These are phyloP conservation scores for Aristolochia contorta DNA, from an alignment of 164 flowering plant species.

Conservation along the genomic window DNA sequence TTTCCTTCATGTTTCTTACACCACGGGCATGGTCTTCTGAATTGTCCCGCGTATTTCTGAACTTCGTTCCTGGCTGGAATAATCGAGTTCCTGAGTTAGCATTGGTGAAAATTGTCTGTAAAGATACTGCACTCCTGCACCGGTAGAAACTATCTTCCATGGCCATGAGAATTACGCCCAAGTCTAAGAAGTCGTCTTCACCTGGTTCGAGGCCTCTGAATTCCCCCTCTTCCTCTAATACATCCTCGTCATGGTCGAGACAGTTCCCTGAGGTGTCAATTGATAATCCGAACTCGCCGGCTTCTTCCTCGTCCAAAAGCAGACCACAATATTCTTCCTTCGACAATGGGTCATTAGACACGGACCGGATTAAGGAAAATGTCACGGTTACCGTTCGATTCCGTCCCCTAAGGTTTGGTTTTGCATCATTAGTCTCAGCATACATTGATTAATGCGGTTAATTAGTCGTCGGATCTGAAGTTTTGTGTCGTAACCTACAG, in stretches of 20 bases:
- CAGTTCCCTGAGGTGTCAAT: slow-evolving; percentile 40
- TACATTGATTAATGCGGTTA: not conserved
- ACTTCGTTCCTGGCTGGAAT: too few species aligned
- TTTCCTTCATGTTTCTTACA: too few species aligned
- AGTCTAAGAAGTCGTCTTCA: slow-evolving; percentile 29
- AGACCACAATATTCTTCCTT: slow-evolving; percentile 48
- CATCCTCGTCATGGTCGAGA: slow-evolving; percentile 43
- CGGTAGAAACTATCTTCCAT: slow-evolving; percentile 16
- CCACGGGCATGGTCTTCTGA: too few species aligned
- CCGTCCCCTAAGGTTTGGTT: slow-evolving; percentile 79
- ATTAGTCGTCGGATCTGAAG: slow-evolving; percentile 5
- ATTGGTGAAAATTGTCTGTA: not conserved
- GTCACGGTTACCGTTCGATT: slow-evolving; percentile 92
- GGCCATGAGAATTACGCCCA: slow-evolving; percentile 49
- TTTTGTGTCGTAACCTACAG: slow-evolving; percentile 21
- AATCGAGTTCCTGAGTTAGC: too few species aligned
- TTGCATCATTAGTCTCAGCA: not conserved
- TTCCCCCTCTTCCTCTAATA: slow-evolving; percentile 56
- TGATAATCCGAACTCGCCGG: slow-evolving; percentile 56
- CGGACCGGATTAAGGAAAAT: slow-evolving; percentile 69
- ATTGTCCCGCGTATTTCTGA: too few species aligned
- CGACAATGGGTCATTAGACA: slow-evolving; percentile 29
- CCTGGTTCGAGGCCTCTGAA: slow-evolving; percentile 25
- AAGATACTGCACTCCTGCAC: slow-evolving; percentile 1
- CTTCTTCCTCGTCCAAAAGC: slow-evolving; percentile 45